phyloP scores from a whole-genome alignment of 2,329 filamentous ascomycete genomes.

The Fusarium scirpi region DNA sequence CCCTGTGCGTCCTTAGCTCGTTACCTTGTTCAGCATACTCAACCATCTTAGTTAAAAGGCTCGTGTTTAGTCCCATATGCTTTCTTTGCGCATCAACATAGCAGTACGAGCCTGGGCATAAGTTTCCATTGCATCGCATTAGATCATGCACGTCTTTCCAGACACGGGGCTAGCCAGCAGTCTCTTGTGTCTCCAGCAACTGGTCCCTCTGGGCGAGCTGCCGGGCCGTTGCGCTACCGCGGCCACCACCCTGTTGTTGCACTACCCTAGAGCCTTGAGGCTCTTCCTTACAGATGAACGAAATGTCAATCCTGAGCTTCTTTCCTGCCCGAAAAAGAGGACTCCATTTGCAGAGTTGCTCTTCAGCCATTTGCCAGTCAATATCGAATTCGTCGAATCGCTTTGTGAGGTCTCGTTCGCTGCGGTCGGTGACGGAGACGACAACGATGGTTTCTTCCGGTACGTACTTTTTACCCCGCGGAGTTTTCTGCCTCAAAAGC shows the following conservation, averaged over 20 bases:
- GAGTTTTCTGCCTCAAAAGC: slow-evolving; percentile 8
- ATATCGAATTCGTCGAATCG: slow-evolving; percentile 15
- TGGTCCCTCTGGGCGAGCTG: slow-evolving; percentile 13
- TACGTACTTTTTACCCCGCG: not conserved
- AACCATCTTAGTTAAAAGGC: slow-evolving; percentile 25
- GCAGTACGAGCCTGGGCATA: slow-evolving; percentile 19
- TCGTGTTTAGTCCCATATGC: slow-evolving; percentile 18
- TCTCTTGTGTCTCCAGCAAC: slow-evolving; percentile 19
- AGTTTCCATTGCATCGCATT: slow-evolving; percentile 19
- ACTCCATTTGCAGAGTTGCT: slow-evolving; percentile 17
- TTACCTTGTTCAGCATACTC: slow-evolving; percentile 12
- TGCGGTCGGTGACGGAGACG: slow-evolving; percentile 1
- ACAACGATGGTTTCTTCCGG: slow-evolving; percentile 14
- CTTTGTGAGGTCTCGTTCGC: not conserved
- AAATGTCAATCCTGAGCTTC: slow-evolving; percentile 23
- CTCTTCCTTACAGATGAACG: slow-evolving; percentile 17
- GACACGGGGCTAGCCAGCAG: slow-evolving; percentile 13
- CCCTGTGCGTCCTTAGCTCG: slow-evolving; percentile 1
- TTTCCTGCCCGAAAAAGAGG: slow-evolving; percentile 16
- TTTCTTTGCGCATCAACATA: slow-evolving; percentile 20
- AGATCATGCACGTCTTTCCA: slow-evolving; percentile 27
- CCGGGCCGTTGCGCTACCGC: not conserved
- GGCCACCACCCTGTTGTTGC: not conserved
- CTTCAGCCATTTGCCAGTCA: slow-evolving; percentile 19
- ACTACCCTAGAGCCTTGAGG: slow-evolving; percentile 11